Conservation (phyloP, 1,139 yeast genomes). For the Scheffersomyces lignicola region DNA sequence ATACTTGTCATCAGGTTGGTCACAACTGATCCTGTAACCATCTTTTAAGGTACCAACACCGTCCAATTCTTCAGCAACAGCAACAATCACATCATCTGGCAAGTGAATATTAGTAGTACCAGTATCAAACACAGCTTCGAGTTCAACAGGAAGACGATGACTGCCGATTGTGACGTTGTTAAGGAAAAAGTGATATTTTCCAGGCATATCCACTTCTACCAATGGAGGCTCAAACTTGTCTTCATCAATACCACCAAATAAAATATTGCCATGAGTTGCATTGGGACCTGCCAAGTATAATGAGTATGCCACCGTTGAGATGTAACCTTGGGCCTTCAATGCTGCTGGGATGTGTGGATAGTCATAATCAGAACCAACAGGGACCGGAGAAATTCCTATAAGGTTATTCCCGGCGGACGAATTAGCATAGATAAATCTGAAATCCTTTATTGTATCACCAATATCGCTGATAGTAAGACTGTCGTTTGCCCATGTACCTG, state of each 20-base stretch:
- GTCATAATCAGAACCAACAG: too few relatives aligned
- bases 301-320: constrained; percentile 51
- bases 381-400: constrained; percentile 20
- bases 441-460: constrained; percentile 9
- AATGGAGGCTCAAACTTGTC: constrained; percentile 52
- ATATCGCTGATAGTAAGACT: constrained; percentile 14
- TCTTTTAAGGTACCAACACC: constrained; percentile 19
- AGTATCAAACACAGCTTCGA: constrained; percentile 35
- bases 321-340: constrained; percentile 50
- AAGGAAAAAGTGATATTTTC: constrained; percentile 16
- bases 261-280: constrained; percentile 45
- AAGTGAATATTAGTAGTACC: constrained; percentile 40
- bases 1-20: constrained; percentile 23
- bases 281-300: constrained; percentile 47
- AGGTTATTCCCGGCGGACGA: constrained; percentile 14
- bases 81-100: constrained; percentile 18
- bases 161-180: constrained; percentile 14
- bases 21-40: constrained; percentile 30
- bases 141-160: constrained; percentile 8
- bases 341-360: too few relatives aligned
- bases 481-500: constrained; percentile 59
- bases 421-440: constrained; percentile 15
- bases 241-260: constrained; percentile 61
- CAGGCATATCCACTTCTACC: constrained; percentile 20
- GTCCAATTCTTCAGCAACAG: constrained; percentile 15